Conservation (phyloP, 371 early-diverging fungal genomes). For the Gilbertella persicaria region DNA sequence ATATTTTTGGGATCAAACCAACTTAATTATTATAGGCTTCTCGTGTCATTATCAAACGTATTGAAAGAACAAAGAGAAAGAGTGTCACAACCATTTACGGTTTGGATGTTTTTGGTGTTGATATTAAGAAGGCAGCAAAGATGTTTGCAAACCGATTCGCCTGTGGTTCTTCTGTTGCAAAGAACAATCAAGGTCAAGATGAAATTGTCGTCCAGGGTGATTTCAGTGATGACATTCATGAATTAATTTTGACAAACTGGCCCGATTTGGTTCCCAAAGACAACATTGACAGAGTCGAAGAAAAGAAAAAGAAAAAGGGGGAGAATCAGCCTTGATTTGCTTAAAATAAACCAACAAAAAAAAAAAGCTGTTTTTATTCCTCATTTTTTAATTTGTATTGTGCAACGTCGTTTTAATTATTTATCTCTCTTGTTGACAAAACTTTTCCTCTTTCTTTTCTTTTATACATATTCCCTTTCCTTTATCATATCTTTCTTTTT, state of each 20-base stretch:
- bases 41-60: slow-evolving; percentile 75
- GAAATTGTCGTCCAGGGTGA: slow-evolving; percentile 96
- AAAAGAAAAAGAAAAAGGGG: slow-evolving; percentile 61
- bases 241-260: slow-evolving; percentile 65
- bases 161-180: slow-evolving; percentile 89
- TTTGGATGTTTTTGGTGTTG: slow-evolving; percentile 83
- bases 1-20: neutral
- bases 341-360: neutral
- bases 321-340: slow-evolving; percentile 6
- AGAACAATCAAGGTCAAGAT: slow-evolving; percentile 86
- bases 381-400: slow-evolving; percentile 12
- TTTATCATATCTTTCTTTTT: neutral
- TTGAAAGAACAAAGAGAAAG: slow-evolving; percentile 91
- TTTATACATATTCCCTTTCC: slow-evolving; percentile 17
- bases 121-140: slow-evolving; percentile 94
- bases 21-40: slow-evolving; percentile 29
- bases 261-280: slow-evolving; percentile 66
- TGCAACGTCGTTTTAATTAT: neutral
- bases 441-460: slow-evolving; percentile 15
- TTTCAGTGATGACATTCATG: slow-evolving; percentile 79
- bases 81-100: slow-evolving; percentile 79
- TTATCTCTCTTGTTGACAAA: neutral
- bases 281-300: slow-evolving; percentile 66
- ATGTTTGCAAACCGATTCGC: slow-evolving; percentile 91
- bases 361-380: neutral